Evolutionary conservation across 257 asterid species (phyloP).

Genomic region (Pogostemon cablin): DNA sequence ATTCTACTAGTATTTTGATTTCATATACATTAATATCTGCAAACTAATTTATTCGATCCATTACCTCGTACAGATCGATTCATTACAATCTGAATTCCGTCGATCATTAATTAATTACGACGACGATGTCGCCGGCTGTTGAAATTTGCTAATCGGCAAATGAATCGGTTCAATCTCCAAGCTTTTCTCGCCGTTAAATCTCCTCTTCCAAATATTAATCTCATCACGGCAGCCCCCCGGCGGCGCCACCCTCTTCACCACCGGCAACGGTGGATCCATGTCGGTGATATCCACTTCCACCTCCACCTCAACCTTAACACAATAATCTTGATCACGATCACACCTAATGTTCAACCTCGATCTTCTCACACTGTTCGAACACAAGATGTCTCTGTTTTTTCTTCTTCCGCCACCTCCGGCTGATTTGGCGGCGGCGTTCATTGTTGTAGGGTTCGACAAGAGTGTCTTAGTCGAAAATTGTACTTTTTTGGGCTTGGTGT

Average conservation of each 20-base stretch:
- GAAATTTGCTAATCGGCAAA: conserved; percentile 36
- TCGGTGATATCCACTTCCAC: conserved; percentile 44
- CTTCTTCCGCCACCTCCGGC: conserved; percentile 19
- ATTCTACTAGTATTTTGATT: conserved; percentile 22
- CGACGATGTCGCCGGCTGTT: not conserved
- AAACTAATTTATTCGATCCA: conserved; percentile 21
- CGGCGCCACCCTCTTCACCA: conserved; percentile 55
- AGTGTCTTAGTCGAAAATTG: conserved; percentile 44
- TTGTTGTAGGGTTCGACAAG: conserved; percentile 24
- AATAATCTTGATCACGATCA: not conserved
- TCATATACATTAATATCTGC: conserved; percentile 30
- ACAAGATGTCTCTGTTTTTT: conserved; percentile 30
- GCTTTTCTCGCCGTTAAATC: conserved; percentile 53
- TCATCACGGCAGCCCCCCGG: conserved; percentile 40
- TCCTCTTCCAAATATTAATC: conserved; percentile 79
- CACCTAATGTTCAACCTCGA: conserved; percentile 20
- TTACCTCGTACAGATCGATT: not conserved
- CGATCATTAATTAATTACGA: not conserved
- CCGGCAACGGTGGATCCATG: conserved; percentile 97
- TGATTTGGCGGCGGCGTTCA: conserved; percentile 24
- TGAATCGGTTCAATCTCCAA: conserved; percentile 63
- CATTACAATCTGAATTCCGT: not conserved
- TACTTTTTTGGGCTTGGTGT: conserved; percentile 46
- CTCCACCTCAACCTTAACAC: too few species aligned
- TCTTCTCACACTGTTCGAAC: conserved; percentile 28